phyloP scores from a whole-genome alignment of 1,284 basidiomycete species.

The Ustilago nuda region DNA sequence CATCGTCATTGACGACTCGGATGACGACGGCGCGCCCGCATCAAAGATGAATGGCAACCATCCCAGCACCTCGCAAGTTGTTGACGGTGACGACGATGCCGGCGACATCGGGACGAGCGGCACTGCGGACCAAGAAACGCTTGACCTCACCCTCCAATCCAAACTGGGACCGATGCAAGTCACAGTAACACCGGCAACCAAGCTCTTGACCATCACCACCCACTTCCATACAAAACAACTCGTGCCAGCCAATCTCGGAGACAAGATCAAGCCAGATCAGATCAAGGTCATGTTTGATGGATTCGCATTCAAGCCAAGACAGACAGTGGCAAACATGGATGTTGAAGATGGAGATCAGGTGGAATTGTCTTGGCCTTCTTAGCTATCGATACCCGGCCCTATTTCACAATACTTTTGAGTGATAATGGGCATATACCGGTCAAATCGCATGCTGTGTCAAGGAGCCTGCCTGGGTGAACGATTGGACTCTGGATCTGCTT shows the following conservation, averaged over 20 bases:
- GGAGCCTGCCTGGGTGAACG: background rate
- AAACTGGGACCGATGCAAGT: conserved; percentile 30
- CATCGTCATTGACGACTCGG: conserved; percentile 24
- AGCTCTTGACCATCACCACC: conserved; percentile 33
- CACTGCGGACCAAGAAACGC: conserved; percentile 14
- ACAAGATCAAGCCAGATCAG: conserved; percentile 5
- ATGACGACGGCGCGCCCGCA: conserved; percentile 14
- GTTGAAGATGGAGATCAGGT: conserved; percentile 48
- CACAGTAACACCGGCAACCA: conserved; percentile 48
- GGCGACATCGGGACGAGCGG: background rate
- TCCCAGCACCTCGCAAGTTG: background rate
- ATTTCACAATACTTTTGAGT: background rate
- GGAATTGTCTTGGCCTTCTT: conserved; percentile 26
- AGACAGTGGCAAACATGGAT: conserved; percentile 40
- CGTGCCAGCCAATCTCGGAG: background rate
- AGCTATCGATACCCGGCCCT: background rate
- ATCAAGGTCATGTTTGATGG: conserved; percentile 13
- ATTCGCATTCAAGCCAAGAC: conserved; percentile 2
- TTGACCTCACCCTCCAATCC: conserved; percentile 44
- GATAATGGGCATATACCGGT: background rate
- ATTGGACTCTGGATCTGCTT: too few species aligned
- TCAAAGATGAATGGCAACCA: background rate
- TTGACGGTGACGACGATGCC: background rate
- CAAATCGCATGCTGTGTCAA: background rate
- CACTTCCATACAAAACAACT: conserved; percentile 43